A percentile compares a stretch with the other conserved stretches of the same genome.
Evolutionary conservation across 805 yeast genomes (phyloP).

Genomic region (Kodamaea neixiangensis): DNA sequence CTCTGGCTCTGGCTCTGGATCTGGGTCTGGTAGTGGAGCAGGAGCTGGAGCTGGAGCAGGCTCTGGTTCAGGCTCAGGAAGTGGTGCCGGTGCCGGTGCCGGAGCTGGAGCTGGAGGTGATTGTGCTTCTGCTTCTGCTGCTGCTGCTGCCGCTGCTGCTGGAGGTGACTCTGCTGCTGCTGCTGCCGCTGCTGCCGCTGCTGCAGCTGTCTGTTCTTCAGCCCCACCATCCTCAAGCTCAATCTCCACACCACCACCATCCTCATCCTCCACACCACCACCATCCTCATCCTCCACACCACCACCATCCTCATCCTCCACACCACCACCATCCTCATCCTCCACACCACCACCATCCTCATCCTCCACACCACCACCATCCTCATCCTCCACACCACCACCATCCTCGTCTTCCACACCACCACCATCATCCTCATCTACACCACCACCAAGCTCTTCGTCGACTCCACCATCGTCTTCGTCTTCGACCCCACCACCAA

Average conservation of each 20-base stretch:
- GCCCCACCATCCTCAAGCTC: not conserved
- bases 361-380: too few relatives aligned
- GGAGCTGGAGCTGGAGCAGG: slow-evolving; percentile 2
- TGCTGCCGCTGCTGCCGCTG: not conserved
- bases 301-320: not conserved
- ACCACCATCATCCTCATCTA: not conserved
- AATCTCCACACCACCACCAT: not conserved
- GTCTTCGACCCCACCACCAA: not conserved
- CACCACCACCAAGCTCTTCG: not conserved
- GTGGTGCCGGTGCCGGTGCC: not conserved
- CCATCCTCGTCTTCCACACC: not conserved
- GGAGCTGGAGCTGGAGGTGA: not conserved
- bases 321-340: not conserved
- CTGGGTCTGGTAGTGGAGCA: not conserved
- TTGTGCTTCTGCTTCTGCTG: not conserved
- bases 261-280: not conserved
- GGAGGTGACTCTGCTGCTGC: not conserved
- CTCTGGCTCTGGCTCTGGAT: not conserved
- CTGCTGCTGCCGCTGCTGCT: not conserved
- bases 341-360: not conserved
- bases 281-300: not conserved
- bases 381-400: not conserved
- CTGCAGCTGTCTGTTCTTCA: not conserved
- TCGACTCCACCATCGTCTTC: not conserved
- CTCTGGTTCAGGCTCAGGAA: not conserved